phyloP scores from a whole-genome alignment of 805 yeast species.

The Isabelozyma pseudorhagii region DNA sequence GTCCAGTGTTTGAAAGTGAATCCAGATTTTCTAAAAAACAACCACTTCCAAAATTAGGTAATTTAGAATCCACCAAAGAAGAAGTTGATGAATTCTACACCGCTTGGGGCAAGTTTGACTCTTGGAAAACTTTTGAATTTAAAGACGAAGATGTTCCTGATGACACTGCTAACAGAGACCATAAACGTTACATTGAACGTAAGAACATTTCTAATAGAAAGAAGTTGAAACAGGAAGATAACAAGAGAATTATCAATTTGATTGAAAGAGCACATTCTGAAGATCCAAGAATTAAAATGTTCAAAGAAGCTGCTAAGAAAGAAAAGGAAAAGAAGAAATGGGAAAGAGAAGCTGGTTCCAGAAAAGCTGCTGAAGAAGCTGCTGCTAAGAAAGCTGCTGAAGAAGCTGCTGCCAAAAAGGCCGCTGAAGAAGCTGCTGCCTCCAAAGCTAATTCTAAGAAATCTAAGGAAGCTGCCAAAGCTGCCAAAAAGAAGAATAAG shows the following conservation, averaged over 20 bases:
- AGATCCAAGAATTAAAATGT: constrained; percentile 92
- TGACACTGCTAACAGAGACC: constrained; percentile 98
- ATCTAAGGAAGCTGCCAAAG: constrained; percentile 94
- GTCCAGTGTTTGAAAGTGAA: constrained; percentile 86
- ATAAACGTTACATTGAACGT: constrained; percentile 97
- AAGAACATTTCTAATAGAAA: constrained; percentile 95
- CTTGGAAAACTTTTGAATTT: constrained; percentile 98
- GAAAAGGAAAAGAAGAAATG: constrained; percentile 94
- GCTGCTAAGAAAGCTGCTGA: constrained; percentile 84
- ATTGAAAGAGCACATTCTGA: constrained; percentile 85
- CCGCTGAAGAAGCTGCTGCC: constrained; percentile 65
- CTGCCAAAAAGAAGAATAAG: constrained; percentile 97
- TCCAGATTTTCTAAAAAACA: constrained; percentile 88
- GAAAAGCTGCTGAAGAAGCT: constrained; percentile 94
- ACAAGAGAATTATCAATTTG: constrained; percentile 78
- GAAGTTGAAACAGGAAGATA: constrained; percentile 97
- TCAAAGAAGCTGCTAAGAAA: constrained; percentile 91
- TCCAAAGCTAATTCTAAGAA: constrained; percentile 65
- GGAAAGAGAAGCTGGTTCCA: constrained; percentile 97
- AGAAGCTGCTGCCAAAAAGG: constrained; percentile 73
- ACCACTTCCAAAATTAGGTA: constrained; percentile 85
- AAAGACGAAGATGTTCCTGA: constrained; percentile 99
- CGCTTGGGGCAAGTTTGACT: constrained; percentile 93
- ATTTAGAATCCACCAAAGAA: constrained; percentile 59
- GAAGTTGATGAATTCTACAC: constrained; percentile 88